phyloP scores from a whole-genome alignment of 768 basidiomycete species.

The Xerocomellus amylosporus region DNA sequence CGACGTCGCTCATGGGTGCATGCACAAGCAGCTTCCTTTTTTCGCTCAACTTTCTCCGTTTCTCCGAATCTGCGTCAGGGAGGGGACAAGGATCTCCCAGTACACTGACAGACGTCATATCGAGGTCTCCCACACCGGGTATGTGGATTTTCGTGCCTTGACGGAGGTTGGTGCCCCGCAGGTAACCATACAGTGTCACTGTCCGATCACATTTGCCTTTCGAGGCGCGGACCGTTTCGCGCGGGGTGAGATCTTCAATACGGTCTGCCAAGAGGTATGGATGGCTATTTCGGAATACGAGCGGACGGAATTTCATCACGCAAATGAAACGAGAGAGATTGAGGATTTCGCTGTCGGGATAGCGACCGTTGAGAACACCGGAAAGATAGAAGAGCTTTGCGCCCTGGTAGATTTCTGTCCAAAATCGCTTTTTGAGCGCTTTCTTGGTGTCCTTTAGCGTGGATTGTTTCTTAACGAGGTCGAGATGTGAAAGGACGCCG shows the following conservation, averaged over 20 bases:
- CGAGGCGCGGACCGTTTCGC: slow-evolving; percentile 72
- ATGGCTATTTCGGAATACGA: slow-evolving; percentile 93
- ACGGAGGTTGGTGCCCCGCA: slow-evolving; percentile 84
- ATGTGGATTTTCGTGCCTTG: slow-evolving; percentile 82
- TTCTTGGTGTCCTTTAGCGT: slow-evolving; percentile 90
- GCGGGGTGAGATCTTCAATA: slow-evolving; percentile 89
- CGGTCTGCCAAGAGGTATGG: slow-evolving; percentile 95
- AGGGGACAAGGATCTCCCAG: slow-evolving; percentile 95
- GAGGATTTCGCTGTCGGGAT: slow-evolving; percentile 94
- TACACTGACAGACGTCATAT: slow-evolving; percentile 65
- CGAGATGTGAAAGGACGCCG: slow-evolving; percentile 92
- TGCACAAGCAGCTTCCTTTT: slow-evolving; percentile 90
- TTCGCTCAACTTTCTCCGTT: slow-evolving; percentile 87
- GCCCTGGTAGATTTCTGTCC: slow-evolving; percentile 99
- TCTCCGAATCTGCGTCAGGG: slow-evolving; percentile 88
- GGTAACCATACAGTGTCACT: slow-evolving; percentile 91
- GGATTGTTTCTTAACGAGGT: slow-evolving; percentile 90
- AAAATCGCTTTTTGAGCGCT: slow-evolving; percentile 94
- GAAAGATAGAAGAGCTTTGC: slow-evolving; percentile 98
- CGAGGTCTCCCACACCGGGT: slow-evolving; percentile 90
- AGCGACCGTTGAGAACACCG: slow-evolving; percentile 94
- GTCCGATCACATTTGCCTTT: slow-evolving; percentile 92
- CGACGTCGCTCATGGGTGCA: slow-evolving; percentile 98
- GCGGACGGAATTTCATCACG: slow-evolving; percentile 98
- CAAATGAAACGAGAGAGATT: slow-evolving; percentile 95